phyloP scores from a whole-genome alignment of 129 eudicot species.

The Artemisia argyi region DNA sequence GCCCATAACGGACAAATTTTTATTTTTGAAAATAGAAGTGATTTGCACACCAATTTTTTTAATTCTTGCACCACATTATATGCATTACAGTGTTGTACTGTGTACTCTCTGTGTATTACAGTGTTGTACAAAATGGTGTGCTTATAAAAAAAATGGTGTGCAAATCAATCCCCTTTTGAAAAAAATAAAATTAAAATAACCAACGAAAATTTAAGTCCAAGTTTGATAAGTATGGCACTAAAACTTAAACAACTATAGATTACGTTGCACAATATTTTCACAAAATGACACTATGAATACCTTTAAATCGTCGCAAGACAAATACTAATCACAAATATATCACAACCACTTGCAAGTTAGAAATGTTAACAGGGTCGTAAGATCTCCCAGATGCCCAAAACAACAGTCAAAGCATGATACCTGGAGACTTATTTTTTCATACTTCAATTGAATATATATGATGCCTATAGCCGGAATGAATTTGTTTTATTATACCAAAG shows the following conservation, averaged over 20 bases:
- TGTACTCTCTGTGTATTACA: no score
- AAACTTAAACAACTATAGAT: neutral
- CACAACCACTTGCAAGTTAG: neutral
- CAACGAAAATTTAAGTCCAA: no score
- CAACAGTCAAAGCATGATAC: neutral
- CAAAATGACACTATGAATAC: neutral
- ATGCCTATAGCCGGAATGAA: slow-evolving; percentile 1
- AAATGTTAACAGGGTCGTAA: slow-evolving; percentile 3
- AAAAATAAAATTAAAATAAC: no score
- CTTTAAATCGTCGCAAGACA: neutral
- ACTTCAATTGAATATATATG: slow-evolving; percentile 13
- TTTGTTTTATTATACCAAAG: slow-evolving; percentile 9
- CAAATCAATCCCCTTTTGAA: no score
- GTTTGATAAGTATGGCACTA: no score
- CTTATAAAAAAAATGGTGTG: no score
- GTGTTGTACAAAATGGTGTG: no score
- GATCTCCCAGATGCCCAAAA: neutral
- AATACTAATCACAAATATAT: neutral
- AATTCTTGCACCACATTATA: no score
- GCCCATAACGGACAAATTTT: no score
- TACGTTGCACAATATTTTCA: neutral
- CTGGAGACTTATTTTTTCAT: slow-evolving; percentile 12
- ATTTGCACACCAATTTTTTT: no score
- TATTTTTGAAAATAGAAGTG: no score
- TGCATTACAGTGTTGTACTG: no score